Base-by-base conservation (phyloP, 1,284 basidiomycete species). In the Cutaneotrichosporon cavernicola region DNA sequence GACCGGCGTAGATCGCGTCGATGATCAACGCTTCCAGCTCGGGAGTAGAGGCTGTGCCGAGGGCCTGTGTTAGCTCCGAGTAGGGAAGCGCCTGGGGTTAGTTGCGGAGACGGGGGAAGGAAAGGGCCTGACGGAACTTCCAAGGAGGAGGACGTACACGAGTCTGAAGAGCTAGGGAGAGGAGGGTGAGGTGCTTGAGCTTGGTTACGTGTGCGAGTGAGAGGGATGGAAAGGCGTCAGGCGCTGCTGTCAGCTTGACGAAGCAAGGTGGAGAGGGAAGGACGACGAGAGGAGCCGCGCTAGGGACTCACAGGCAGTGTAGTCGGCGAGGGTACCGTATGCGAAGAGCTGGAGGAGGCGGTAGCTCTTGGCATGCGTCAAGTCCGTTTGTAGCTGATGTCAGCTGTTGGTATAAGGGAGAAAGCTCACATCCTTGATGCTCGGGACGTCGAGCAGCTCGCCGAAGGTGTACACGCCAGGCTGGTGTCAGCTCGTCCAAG, bases 11-110 rank as follows among this genome's bases (percentile, higher is more conserved):
- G 76, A 97, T 92, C 10, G 89, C 88, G 72, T 97, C 94, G 77
- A 99, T 97, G 77, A 97, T 90, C 68, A 97, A 85, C 78, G 97
- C 94, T 77, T 98, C 96, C 5, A 98, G 86, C 68, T 91, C 90
- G 58, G 92, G 87, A 60, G 92, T 87, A 1, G 85, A 88, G 2
- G 86, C 83, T 76, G 93, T 85, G 55, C 90, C 85, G 21, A 97
- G 85, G 2, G 60, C 47, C 4, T 60, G 30, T 16, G 70, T 46
- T 22, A 79, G 58, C 21, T 68, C 58, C 26, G 71, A 49, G 60
- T 78, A 77, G 4, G 68, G 60, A 6, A 76, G 65, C 13, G 71
- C 70, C 76, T 77, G 36, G 43, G 7, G 63, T 65, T 31, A 65
- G 63, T 13, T 22, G 18, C 34, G 6, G 8, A 10, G 16, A 26